Evolutionary conservation across 345 rosid genomes (phyloP).

Genomic region (Brassica cretica): DNA sequence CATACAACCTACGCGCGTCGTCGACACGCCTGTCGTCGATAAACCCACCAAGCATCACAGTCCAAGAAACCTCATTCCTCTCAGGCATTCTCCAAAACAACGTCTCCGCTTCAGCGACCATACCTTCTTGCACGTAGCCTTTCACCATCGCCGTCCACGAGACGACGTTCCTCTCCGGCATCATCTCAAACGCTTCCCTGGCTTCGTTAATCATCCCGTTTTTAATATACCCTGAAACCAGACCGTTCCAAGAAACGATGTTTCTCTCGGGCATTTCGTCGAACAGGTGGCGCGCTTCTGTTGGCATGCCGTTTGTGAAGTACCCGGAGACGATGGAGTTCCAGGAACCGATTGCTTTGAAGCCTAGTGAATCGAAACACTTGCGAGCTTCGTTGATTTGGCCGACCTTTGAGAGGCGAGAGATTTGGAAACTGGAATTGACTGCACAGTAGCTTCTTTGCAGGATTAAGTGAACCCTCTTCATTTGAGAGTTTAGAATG

Average conservation of each 20-base stretch:
- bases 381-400: constrained; percentile 58
- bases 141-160: constrained; percentile 79
- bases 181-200: constrained; percentile 53
- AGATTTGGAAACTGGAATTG: constrained; percentile 47
- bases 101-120: constrained; percentile 54
- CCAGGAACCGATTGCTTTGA: constrained; percentile 57
- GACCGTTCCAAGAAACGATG: constrained; percentile 68
- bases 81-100: constrained; percentile 79
- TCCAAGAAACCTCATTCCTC: constrained; percentile 79
- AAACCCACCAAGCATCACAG: constrained; percentile 79
- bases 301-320: constrained; percentile 54
- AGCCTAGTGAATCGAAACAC: constrained; percentile 55
- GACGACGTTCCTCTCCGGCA: constrained; percentile 69
- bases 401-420: constrained; percentile 51
- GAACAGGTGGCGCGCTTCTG: constrained; percentile 56
- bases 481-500: constrained; percentile 37
- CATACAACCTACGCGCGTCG: constrained; percentile 60
- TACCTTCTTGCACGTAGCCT: constrained; percentile 66
- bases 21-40: constrained; percentile 54
- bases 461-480: constrained; percentile 31
- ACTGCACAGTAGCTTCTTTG: constrained; percentile 37
- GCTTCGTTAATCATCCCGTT: constrained; percentile 63
- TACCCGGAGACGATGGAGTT: constrained; percentile 62
- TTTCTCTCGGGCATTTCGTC: constrained; percentile 71
- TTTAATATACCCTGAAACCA: constrained; percentile 64